Evolutionary conservation across 441 rosid genomes (phyloP), one percentile per base, ranked within the genome.

Genomic region (Hura crepitans): DNA sequence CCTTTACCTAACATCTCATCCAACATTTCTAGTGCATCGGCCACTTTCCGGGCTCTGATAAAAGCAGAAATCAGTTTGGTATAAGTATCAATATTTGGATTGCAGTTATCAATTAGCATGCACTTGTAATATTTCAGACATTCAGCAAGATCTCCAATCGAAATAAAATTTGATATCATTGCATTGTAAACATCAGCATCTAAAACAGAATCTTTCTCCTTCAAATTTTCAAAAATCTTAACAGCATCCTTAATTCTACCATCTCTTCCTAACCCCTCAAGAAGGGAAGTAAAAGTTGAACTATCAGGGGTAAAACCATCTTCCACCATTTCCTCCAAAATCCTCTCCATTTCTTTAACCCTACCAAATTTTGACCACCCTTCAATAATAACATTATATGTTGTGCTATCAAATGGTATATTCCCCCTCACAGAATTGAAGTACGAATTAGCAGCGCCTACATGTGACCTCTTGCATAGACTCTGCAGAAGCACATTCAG

Each of bases 341-440:
- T 51, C 80, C 78, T 86, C 73, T 85, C 88, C 54, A 89, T 85
- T 67, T 84, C 88, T 66, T 75, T 65, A 42, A 86, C 80, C 66
- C 80, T 82, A 53, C 96, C 97, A 35, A 79, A 74, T 76, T 83
- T 88, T 17, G 97, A 83, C 96, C 97, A 94, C 49, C 96, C 98
- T 47, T 79, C 71, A 5, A 91, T 76, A 43, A 90, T 62, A 49
- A 78, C 69, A 60, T 91, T 85, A 77, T 89, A 91, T 8, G 93
- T 91, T 56, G 56, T 54, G 33, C 10, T 23, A 61, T 90, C 81
- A 65, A 87, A 83, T 4, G 45, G 65, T 45, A 91, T 70, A 75
- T 79, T 83, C 60, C 87, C 90, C 74, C 74, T 83, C 77, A 84
- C 70, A 7, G 81, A 60, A 60, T 90, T 84, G 59, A 91, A 82